Base-by-base conservation (phyloP, 2,329 filamentous ascomycete species). In the Aspergillus persii region DNA sequence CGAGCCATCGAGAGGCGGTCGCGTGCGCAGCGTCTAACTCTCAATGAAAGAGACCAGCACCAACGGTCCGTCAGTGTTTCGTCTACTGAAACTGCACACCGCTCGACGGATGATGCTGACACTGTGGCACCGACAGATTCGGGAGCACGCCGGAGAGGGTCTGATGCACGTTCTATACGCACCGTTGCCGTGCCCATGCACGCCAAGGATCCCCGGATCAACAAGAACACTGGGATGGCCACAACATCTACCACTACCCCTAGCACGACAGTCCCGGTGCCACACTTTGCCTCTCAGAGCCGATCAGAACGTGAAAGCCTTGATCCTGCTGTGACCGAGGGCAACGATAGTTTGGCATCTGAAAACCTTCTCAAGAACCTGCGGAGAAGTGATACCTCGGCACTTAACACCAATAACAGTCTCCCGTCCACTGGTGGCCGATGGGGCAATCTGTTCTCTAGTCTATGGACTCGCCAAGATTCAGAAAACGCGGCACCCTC, bases 381-480 rank as follows among this genome's bases (percentile, higher is more conserved):
- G 52, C 79, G 81, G 54, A 76, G 83, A 66, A 83, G 80, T 57
- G 79, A 82, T 58, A 84, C 78, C 55, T 81, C 80, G 7, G 75
- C 77, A 44, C 68, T 74, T 9, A 80, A 77, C 60, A 76, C 76
- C 52, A 72, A 76, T 51, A 80, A 77, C 58, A 80, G 77, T 54
- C 75, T 81, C 26, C 80, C 80, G 23, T 77, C 77, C 33, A 73
- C 77, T 3, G 68, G 70, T 53, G 82, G 80, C 57, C 80, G 80
- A 36, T 86, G 83, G 84, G 82, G 83, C 23, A 83, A 79, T 36
- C 73, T 86, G 50, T 80, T 85, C 64, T 84, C 81, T 58, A 79
- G 79, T 2, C 78, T 86, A 58, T 86, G 84, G 84, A 80, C 77
- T 39, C 79, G 77, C 15, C 78, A 80, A 52, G 78, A 77, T 2